Percentiles rank a stretch among this genome's conserved stretches.
Evolutionary conservation across 225 moss, liverwort and hornwort genomes (phyloP).

Genomic region (Pleurozium schreberi): DNA sequence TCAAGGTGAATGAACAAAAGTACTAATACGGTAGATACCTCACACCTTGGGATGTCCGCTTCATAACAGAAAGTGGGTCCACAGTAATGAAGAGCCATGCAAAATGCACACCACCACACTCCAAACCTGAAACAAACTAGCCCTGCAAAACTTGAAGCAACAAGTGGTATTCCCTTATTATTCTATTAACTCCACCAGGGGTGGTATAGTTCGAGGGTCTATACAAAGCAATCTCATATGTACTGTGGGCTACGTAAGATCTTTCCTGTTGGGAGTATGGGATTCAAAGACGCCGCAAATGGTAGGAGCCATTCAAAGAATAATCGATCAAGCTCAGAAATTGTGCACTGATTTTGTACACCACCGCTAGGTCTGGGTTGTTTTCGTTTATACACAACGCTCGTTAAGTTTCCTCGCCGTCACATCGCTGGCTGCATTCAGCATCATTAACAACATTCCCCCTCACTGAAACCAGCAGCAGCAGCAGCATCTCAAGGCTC

Average conservation of each 20-base stretch:
- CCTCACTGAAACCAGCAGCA: not conserved
- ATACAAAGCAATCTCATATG: slow-evolving; percentile 20
- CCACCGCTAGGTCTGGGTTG: slow-evolving; percentile 1
- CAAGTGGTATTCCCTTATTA: slow-evolving; percentile 4
- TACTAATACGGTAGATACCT: not conserved
- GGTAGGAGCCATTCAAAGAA: slow-evolving; percentile 18
- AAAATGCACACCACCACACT: not conserved
- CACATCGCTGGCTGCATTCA: not conserved
- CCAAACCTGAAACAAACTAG: not conserved
- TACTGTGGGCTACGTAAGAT: not conserved
- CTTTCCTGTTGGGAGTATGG: not conserved
- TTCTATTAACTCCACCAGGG: slow-evolving; percentile 1
- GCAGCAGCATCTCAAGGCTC: not conserved
- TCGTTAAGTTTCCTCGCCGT: not conserved
- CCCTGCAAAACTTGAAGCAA: not conserved
- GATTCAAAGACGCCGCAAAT: slow-evolving; percentile 10
- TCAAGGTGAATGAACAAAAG: not conserved
- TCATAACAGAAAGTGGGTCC: not conserved
- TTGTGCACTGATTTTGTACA: slow-evolving; percentile 15
- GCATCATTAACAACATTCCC: not conserved
- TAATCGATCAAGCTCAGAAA: slow-evolving; percentile 23
- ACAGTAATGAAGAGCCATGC: not conserved
- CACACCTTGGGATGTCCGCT: not conserved
- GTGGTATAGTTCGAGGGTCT: slow-evolving; percentile 2
- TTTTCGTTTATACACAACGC: slow-evolving; percentile 11